Evolutionary conservation across 2,329 filamentous ascomycete genomes (phyloP).

Genomic region (Aureobasidium leucospermi): DNA sequence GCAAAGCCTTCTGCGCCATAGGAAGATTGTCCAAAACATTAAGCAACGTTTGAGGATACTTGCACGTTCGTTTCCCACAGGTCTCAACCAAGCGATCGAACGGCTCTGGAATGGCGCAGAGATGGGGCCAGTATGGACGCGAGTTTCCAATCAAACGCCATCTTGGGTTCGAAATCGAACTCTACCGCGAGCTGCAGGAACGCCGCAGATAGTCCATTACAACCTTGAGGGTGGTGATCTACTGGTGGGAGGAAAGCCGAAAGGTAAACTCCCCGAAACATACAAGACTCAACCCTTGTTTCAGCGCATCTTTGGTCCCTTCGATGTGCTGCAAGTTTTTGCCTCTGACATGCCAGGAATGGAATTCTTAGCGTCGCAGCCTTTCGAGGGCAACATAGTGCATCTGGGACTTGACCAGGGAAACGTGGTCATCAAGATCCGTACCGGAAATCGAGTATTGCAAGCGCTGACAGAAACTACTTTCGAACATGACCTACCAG

Average conservation of each 20-base stretch:
- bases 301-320: conserved; percentile 46
- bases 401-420: conserved; percentile 47
- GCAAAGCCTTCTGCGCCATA: conserved; percentile 41
- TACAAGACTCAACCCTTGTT: conserved; percentile 42
- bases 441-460: conserved; percentile 19
- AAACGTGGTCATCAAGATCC: conserved; percentile 39
- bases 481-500: conserved; percentile 43
- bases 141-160: not conserved
- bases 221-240: conserved; percentile 43
- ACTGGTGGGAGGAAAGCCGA: conserved; percentile 41
- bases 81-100: not conserved
- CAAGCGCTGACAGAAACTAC: conserved; percentile 29
- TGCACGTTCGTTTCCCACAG: not conserved
- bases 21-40: conserved; percentile 34
- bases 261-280: conserved; percentile 46
- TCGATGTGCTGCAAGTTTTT: conserved; percentile 40
- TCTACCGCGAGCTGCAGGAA: not conserved
- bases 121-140: not conserved
- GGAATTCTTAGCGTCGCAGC: conserved; percentile 40
- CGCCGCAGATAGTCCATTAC: conserved; percentile 26
- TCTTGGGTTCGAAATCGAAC: not conserved
- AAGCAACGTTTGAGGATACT: not conserved
- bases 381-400: conserved; percentile 36
- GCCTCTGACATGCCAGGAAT: conserved; percentile 49
- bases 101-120: not conserved